phyloP scores from a whole-genome alignment of 2,329 filamentous ascomycete genomes.

The Neodidymelliopsis sp. region DNA sequence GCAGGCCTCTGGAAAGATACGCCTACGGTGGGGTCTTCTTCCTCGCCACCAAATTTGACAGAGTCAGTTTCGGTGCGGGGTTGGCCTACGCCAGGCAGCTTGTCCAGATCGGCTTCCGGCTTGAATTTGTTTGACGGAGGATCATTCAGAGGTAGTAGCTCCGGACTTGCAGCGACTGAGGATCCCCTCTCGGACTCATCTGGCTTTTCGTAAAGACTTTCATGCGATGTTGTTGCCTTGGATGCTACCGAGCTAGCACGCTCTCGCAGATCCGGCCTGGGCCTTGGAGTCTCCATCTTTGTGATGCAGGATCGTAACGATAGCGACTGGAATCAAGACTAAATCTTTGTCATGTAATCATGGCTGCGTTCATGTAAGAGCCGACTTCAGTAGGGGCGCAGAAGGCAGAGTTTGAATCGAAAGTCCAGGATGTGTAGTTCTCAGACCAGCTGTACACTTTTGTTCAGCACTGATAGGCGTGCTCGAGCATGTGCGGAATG shows the following conservation, averaged over 20 bases:
- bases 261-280: conserved; percentile 32
- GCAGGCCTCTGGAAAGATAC: conserved; percentile 49
- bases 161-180: conserved; percentile 34
- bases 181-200: conserved; percentile 40
- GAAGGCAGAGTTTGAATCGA: neutral
- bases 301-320: neutral
- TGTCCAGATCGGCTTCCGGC: conserved; percentile 43
- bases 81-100: conserved; percentile 33
- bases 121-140: conserved; percentile 37
- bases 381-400: neutral
- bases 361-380: neutral
- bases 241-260: conserved; percentile 34
- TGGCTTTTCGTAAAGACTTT: conserved; percentile 35
- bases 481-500: conserved; percentile 4
- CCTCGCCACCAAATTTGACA: conserved; percentile 50
- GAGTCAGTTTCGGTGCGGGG: conserved; percentile 40
- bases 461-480: neutral
- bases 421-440: neutral
- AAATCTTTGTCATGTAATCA: conserved; percentile 10
- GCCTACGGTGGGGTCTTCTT: conserved; percentile 50
- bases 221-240: conserved; percentile 33
- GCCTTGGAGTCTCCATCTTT: conserved; percentile 31
- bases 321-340: conserved; percentile 1
- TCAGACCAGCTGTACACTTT: neutral
- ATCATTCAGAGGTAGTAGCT: conserved; percentile 34